Evolutionary conservation across 257 asterid genomes (phyloP), one percentile per base, ranked within the genome.

Genomic region (Forsythia suspensa): DNA sequence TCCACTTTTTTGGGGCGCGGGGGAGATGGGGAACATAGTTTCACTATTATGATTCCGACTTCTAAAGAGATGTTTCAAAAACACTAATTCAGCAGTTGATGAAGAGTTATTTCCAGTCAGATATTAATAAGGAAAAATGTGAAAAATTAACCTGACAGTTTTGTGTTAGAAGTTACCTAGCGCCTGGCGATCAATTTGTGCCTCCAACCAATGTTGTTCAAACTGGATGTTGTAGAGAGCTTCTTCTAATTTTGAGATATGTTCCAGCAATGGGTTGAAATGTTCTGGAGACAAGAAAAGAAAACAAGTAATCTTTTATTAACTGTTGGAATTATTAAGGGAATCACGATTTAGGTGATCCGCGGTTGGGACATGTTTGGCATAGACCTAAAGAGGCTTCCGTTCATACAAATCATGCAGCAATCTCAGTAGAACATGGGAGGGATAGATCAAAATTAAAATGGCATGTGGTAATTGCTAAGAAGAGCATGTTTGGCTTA

Each of bases 201-300:
- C 98, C 88, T 95, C 98, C 11, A 95, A 88, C 97, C 99, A 95
- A 81, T 95, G 98, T 86, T 95, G 98, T 86, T 95, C 98, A 76
- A 90, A 95, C 82, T 95, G 98, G 80, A 95, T 89, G 78, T 93
- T 90, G 88, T 93, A 93, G 51, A 93, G 82, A 83, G 97, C 98
- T 88, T 90, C 99, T 87, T 93, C 97, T 57, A 93, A 89, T 84
- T 93, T 91, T 38, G 95, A 91, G 71, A 93, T 95, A 81, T 95
- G 96, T 87, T 95, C 99, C 80, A 91, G 89, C 75, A 95, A 87
- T 5, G 99, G 99, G 71, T 93, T 89, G 88, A 93, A 90, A 82
- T 91, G 98, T 86, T 95, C 98, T 92, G 94, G 85, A 68, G 11
- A 73, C 2, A 46, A 46, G 55, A 46, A 12, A 48, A 48, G 57